A percentile compares a stretch with the other conserved stretches of the same genome.
These are phyloP conservation scores for Teratosphaeriaceae sp. DNA, from an alignment of 2,329 filamentous ascomycete species.

Conservation along the genomic window DNA sequence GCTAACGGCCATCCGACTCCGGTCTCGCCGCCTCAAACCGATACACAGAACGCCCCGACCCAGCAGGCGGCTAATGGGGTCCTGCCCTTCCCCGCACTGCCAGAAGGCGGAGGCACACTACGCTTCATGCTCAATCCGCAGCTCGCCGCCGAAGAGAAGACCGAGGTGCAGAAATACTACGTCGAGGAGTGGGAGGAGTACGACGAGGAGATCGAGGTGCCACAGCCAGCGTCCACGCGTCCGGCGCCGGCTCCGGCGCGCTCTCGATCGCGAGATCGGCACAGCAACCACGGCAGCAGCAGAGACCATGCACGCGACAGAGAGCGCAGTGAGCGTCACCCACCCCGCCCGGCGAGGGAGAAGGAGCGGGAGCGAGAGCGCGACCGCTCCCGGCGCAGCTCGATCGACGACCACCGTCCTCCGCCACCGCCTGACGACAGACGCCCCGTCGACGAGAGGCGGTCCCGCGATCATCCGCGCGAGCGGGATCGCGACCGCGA, in stretches of 20 bases:
- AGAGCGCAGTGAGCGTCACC: not conserved
- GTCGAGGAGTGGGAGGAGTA: slow-evolving; percentile 70
- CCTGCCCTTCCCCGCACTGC: slow-evolving; percentile 9
- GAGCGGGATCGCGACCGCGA: no score
- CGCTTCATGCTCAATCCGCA: slow-evolving; percentile 83
- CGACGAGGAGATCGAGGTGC: slow-evolving; percentile 65
- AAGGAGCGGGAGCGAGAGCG: not conserved
- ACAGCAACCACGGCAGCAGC: slow-evolving; percentile 3
- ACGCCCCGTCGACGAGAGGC: not conserved
- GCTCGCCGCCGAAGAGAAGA: slow-evolving; percentile 64
- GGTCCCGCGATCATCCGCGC: slow-evolving; percentile 1
- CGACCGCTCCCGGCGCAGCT: not conserved
- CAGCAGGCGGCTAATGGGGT: slow-evolving; percentile 8
- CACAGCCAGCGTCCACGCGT: slow-evolving; percentile 15
- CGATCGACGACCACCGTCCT: not conserved
- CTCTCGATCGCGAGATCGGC: not conserved
- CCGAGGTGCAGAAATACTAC: slow-evolving; percentile 61
- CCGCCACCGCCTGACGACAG: not conserved
- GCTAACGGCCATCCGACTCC: slow-evolving; percentile 30
- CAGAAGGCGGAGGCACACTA: slow-evolving; percentile 55
- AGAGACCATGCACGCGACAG: not conserved
- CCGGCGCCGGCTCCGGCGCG: slow-evolving; percentile 5
- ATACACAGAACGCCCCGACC: slow-evolving; percentile 12
- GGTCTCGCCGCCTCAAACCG: slow-evolving; percentile 25
- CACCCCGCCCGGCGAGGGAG: not conserved